Evolutionary conservation across 139 green algal genomes (phyloP).

Genomic region (Tetraselmis chui): DNA sequence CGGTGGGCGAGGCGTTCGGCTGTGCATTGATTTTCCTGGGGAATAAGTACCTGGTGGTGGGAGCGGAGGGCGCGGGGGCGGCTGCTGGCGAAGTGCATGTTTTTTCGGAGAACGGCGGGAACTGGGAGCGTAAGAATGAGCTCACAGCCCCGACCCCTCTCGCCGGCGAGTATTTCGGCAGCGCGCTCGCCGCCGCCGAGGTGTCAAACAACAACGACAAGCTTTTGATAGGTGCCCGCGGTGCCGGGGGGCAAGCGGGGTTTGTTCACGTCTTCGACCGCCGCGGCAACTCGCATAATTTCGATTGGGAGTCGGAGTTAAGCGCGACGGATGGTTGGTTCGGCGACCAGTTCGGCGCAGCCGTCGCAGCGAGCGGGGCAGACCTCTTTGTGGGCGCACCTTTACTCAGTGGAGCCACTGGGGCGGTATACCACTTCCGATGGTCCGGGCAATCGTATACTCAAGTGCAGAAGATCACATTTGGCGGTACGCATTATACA

Average conservation of each 20-base stretch:
- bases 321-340: not conserved
- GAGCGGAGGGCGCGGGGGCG: not conserved
- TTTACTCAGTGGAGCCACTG: not conserved
- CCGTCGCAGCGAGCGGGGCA: not conserved
- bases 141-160: not conserved
- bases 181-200: not conserved
- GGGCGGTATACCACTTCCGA: not conserved
- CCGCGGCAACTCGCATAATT: not conserved
- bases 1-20: not conserved
- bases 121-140: not conserved
- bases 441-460: not conserved
- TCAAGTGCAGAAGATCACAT: not conserved
- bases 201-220: not conserved
- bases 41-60: not conserved
- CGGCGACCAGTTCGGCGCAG: not conserved
- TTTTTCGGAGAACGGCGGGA: not conserved
- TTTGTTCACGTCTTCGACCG: not conserved
- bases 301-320: not conserved
- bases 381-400: not conserved
- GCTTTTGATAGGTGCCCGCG: not conserved
- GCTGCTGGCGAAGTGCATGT: not conserved
- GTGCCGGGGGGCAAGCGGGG: not conserved
- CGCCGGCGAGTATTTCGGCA: not conserved
- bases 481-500: not conserved
- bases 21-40: not conserved